Base-by-base conservation (phyloP, 2,329 filamentous ascomycete genomes). In the Neoascochyta sp. region DNA sequence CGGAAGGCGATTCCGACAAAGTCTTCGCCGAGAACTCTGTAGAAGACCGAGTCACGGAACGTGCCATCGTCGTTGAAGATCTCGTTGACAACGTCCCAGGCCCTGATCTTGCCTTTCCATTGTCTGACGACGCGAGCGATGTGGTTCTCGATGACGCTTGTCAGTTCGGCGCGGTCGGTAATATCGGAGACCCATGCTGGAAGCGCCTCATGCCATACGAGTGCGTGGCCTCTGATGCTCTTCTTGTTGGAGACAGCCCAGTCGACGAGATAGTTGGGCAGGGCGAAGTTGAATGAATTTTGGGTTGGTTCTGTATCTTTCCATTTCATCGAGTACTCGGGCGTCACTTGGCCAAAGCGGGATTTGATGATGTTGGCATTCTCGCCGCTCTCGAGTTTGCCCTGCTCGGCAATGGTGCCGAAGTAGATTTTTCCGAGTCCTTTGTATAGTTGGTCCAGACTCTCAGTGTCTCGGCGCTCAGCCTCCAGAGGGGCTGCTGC, bases 311-410 rank as follows among this genome's bases (percentile, higher is more conserved):
- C 66, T 13, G 68, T 68, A 16, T 71, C 60, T 45, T 81, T 75
- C 80, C 80, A 84, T 60, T 84, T 83, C 74, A 82, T 80, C 50
- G 70, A 75, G 68, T 85, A 84, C 66, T 84, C 80, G 2, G 75
- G 72, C 0, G 80, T 82, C 22, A 83, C 65, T 52, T 77, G 73
- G 24, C 80, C 79, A 39, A 83, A 83, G 60, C 81, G 67, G 27
- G 69, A 64, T 47, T 73, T 70, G 57, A 83, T 76, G 48, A 81
- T 71, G 36, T 68, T 70, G 9, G 68, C 69, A 33, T 71, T 76
- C 46, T 69, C 67, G 33, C 67, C 69, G 10, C 65, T 54, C 28
- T 55, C 66, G 9, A 83, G 67, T 10, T 68, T 70, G 42, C 61
- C 63, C 46, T 74, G 68, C 49, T 83, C 79, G 1, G 73, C 67